Conservation (phyloP, 75 land plant species). For the Pinus albicaulis region DNA sequence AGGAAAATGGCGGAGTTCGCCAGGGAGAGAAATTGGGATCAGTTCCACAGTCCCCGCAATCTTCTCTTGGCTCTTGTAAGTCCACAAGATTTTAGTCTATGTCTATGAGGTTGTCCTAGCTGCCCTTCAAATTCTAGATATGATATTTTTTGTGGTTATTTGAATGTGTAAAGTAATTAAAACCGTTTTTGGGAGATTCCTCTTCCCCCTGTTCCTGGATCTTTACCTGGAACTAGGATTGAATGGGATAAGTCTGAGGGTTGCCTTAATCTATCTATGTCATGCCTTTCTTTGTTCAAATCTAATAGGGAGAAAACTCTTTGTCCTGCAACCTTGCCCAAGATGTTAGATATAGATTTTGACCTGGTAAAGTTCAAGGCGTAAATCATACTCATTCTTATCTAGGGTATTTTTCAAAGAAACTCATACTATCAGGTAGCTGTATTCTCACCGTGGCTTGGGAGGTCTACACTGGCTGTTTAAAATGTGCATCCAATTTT, state of each 20-base stretch:
- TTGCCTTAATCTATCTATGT: background rate
- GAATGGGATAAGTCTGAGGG: background rate
- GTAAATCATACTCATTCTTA: too few relatives aligned
- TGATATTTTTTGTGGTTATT: too few relatives aligned
- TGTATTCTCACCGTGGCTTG: background rate
- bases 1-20: constrained; percentile 54
- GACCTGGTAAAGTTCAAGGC: background rate
- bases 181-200: too few relatives aligned
- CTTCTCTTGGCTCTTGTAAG: constrained; percentile 67
- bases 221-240: too few relatives aligned
- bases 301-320: background rate
- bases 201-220: too few relatives aligned
- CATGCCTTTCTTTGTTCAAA: background rate
- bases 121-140: too few relatives aligned
- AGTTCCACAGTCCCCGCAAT: constrained; percentile 63
- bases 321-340: background rate
- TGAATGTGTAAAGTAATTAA: too few relatives aligned
- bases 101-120: too few relatives aligned
- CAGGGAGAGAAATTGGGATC: constrained; percentile 59
- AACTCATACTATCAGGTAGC: background rate
- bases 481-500: background rate
- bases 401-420: too few relatives aligned
- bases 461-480: background rate
- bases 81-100: too few relatives aligned
- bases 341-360: too few relatives aligned